Conservation (phyloP, 2,329 filamentous ascomycete genomes). For the Epichloe bromicola region DNA sequence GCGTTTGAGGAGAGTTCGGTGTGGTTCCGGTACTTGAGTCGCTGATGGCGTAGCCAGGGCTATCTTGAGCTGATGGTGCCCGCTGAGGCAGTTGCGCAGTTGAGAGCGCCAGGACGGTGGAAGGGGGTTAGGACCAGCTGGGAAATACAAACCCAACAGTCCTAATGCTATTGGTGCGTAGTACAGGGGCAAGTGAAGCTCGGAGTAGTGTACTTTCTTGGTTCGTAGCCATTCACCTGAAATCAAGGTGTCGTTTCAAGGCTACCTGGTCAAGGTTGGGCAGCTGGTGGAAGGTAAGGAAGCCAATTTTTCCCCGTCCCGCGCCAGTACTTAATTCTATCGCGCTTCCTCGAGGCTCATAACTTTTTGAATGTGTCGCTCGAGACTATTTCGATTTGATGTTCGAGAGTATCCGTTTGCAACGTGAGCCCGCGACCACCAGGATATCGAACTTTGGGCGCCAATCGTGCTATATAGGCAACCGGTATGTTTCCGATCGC, state of each 20-base stretch:
- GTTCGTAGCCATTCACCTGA: neutral
- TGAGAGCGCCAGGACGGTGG: conserved; percentile 21
- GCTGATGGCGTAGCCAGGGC: conserved; percentile 17
- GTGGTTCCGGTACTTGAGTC: conserved; percentile 20
- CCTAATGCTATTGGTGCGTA: conserved; percentile 9
- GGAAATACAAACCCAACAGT: conserved; percentile 23
- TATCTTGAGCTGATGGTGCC: conserved; percentile 19
- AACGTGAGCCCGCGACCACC: neutral
- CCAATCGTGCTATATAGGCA: neutral
- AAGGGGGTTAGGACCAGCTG: conserved; percentile 17
- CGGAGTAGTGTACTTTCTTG: neutral
- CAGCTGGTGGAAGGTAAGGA: neutral
- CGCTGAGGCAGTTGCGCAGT: conserved; percentile 22
- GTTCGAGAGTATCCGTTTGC: neutral
- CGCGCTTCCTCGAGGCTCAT: neutral
- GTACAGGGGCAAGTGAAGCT: conserved; percentile 1
- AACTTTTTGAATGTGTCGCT: neutral
- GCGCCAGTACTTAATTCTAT: neutral
- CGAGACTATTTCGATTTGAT: neutral
- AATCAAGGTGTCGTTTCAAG: neutral
- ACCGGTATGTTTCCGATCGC: neutral
- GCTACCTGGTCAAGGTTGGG: neutral
- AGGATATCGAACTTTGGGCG: neutral
- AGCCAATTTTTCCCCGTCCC: neutral
- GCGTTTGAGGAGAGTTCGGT: conserved; percentile 23